Conservation (phyloP, 345 rosid genomes). For the Populus nigra region DNA sequence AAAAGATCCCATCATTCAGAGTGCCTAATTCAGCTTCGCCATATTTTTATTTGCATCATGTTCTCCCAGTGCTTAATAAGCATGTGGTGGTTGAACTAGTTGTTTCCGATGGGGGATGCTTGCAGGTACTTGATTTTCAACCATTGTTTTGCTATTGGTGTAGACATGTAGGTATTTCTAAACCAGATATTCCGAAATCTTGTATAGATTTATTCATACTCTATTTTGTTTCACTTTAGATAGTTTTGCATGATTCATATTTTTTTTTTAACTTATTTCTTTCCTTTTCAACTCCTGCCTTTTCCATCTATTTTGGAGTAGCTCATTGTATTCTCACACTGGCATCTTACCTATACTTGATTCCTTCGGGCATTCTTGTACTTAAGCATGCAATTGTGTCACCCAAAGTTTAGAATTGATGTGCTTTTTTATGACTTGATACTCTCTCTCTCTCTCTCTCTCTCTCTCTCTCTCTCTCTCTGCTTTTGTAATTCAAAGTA, state of each 20-base stretch:
- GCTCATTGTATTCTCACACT: neutral
- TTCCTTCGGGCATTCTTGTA: neutral
- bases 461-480: too few species aligned
- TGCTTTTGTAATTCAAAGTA: neutral
- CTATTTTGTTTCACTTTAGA: neutral
- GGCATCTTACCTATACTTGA: neutral
- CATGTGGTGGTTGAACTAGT: conserved; percentile 91
- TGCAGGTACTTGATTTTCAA: conserved; percentile 53
- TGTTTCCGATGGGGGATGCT: conserved; percentile 86
- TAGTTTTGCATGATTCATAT: too few species aligned
- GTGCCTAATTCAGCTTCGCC: conserved; percentile 78
- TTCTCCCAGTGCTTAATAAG: conserved; percentile 78
- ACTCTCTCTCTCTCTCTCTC: too few species aligned
- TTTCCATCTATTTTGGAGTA: neutral
- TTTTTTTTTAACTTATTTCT: neutral
- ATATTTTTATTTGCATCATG: conserved; percentile 75
- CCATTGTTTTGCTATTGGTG: conserved; percentile 2
- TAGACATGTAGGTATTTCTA: neutral
- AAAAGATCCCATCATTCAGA: conserved; percentile 83
- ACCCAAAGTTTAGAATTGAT: neutral
- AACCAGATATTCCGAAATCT: neutral
- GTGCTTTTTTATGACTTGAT: neutral
- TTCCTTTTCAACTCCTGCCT: neutral
- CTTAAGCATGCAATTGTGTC: neutral
- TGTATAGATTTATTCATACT: neutral